These are phyloP conservation scores for Syncephalastrum monosporum DNA, from an alignment of 371 early-diverging fungal genomes.

Conservation along the genomic window DNA sequence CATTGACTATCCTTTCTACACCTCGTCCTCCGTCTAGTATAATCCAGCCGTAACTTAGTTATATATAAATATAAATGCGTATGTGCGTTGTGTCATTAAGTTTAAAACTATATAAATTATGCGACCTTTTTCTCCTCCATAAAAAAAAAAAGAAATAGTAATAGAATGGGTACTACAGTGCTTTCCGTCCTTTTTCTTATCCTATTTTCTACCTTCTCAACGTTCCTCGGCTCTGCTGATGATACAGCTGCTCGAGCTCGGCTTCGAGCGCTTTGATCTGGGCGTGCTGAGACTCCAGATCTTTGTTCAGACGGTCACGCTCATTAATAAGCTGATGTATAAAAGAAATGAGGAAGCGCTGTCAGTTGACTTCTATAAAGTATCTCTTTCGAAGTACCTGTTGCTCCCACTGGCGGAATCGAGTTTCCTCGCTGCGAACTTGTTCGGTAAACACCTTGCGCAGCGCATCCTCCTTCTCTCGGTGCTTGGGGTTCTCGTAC, in stretches of 20 bases:
- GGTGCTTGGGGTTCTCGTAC: slow-evolving; percentile 80
- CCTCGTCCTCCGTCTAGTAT: too few species aligned
- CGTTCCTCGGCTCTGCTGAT: slow-evolving; percentile 26
- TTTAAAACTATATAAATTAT: too few species aligned
- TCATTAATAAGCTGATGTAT: slow-evolving; percentile 80
- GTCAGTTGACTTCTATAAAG: not conserved
- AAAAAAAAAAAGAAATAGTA: too few species aligned
- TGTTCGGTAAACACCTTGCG: slow-evolving; percentile 93
- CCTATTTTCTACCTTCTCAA: too few species aligned
- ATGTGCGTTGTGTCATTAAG: too few species aligned
- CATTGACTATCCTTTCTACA: too few species aligned
- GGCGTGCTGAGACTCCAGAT: slow-evolving; percentile 90
- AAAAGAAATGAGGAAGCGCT: not conserved
- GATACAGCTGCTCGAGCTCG: slow-evolving; percentile 70
- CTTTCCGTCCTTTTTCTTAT: too few species aligned
- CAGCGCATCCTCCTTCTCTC: slow-evolving; percentile 91
- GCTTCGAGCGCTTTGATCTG: slow-evolving; percentile 85
- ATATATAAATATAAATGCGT: too few species aligned
- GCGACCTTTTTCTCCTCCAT: too few species aligned
- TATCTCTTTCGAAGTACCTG: slow-evolving; percentile 52
- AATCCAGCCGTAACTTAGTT: too few species aligned
- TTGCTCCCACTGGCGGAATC: slow-evolving; percentile 97
- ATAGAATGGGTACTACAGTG: too few species aligned
- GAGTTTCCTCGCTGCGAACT: slow-evolving; percentile 88
- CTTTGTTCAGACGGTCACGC: slow-evolving; percentile 93